phyloP scores from a whole-genome alignment of 2,329 filamentous ascomycete species.

The Myriosclerotinia scirpicola region DNA sequence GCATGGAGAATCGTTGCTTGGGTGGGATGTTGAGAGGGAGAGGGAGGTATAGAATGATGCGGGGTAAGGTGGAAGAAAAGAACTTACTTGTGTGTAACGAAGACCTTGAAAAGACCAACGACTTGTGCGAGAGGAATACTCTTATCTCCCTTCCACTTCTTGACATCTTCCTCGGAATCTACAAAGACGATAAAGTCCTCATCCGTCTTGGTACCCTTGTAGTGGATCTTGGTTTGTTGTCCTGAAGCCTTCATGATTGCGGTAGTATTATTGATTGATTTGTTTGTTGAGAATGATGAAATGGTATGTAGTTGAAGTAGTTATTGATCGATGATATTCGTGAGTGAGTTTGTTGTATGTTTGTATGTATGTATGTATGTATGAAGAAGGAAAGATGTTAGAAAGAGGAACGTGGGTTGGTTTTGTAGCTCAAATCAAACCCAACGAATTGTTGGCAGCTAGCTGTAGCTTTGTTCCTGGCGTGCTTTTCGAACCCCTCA shows the following conservation, averaged over 20 bases:
- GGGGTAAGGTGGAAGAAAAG: not conserved
- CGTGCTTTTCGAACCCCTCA: constrained; percentile 26
- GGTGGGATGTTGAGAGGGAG: not conserved
- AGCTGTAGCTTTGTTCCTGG: constrained; percentile 32
- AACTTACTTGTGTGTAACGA: constrained; percentile 83
- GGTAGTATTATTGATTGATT: constrained; percentile 22
- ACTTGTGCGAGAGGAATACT: constrained; percentile 80
- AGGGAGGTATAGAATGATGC: not conserved
- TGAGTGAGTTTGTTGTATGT: constrained; percentile 19
- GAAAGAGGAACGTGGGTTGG: constrained; percentile 28
- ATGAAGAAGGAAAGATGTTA: constrained; percentile 20
- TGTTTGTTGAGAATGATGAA: constrained; percentile 12
- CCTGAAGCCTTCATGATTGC: constrained; percentile 55
- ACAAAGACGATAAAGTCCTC: constrained; percentile 70
- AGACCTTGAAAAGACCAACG: constrained; percentile 84
- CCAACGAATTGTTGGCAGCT: constrained; percentile 21
- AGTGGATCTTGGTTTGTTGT: constrained; percentile 63
- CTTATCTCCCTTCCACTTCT: constrained; percentile 82
- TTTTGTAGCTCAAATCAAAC: constrained; percentile 38
- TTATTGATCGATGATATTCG: constrained; percentile 19
- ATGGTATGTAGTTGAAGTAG: constrained; percentile 16
- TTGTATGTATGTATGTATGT: constrained; percentile 21
- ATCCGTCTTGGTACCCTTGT: constrained; percentile 61
- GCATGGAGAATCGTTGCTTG: too few relatives aligned
- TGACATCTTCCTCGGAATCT: constrained; percentile 60